Base-by-base conservation (phyloP, 164 flowering plant species). In the Taxillus chinensis region DNA sequence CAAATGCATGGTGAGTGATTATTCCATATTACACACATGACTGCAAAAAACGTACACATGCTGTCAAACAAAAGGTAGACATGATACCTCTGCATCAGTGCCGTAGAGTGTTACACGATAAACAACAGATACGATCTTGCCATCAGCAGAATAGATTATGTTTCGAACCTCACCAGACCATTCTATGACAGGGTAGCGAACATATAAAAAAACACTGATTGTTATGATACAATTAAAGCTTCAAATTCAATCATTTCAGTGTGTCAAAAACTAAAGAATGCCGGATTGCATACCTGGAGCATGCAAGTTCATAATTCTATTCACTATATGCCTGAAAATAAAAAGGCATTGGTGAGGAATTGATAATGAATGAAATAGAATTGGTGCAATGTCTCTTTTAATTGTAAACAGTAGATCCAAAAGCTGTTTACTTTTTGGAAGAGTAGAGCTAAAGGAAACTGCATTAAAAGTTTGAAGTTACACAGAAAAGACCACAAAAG, bases 101-200 rank as follows among this genome's bases (percentile, higher is more conserved):
- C 98, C 98, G 69, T 85, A 86, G 17, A 92, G 76, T 10, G 98
- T 92, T 9, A 92, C 98, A 41, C 98, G 91, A 64, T 89, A 92
- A 46, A 86, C 84, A 71, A 87, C 96, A 58, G 92, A 78, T 5
- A 92, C 96, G 45, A 83, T 78, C 70, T 86, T 83, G 7, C 86
- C 95, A 76, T 89, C 96, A 61, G 86, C 75, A 58, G 98, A 87
- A 67, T 87, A 86, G 8, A 83, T 82, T 63, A 92, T 77, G 77
- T 77, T 82, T 17, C 95, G 78, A 43, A 89, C 84, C 69, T 92
- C 96, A 16, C 98, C 96, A 57, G 96, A 89, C 96, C 98, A 92
- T 73, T 92, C 96, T 87, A 77, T 77, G 77, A 52, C 5, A 49
- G 9, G 27, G 50, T 16, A 10, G 10, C 52, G 12, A 41, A 72